A percentile compares a stretch with the other conserved stretches of the same genome.
Conservation (phyloP, 192 early-diverging fungal species). For the Mortierella antarctica region DNA sequence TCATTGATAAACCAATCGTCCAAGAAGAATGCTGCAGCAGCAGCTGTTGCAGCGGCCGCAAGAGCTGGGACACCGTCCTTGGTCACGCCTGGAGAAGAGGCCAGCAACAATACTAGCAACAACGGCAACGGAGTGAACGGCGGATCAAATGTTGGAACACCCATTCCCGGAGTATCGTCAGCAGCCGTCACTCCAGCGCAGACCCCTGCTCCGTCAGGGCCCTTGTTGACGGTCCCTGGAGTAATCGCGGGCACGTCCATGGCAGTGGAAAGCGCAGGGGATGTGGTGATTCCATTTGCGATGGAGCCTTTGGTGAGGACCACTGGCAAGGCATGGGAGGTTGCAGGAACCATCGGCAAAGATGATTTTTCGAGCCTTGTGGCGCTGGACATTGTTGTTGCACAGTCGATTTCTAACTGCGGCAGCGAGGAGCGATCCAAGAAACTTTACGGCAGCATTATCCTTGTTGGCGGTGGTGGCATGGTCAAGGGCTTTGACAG, state of each 20-base stretch:
- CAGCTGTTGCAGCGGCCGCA: conserved; percentile 31
- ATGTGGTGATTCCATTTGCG: conserved; percentile 22
- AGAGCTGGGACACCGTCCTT: conserved; percentile 43
- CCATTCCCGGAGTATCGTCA: not conserved
- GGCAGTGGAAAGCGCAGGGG: not conserved
- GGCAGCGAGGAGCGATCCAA: conserved; percentile 77
- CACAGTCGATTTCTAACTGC: conserved; percentile 71
- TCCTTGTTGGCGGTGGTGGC: conserved; percentile 89
- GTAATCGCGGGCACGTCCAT: not conserved
- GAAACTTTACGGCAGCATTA: conserved; percentile 80
- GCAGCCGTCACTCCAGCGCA: conserved; percentile 28
- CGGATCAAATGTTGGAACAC: conserved; percentile 11
- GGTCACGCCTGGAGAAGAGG: conserved; percentile 23
- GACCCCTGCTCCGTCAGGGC: conserved; percentile 20
- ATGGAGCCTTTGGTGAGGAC: conserved; percentile 49
- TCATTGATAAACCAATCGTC: conserved; percentile 23
- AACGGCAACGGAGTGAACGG: conserved; percentile 3
- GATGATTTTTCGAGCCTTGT: conserved; percentile 45
- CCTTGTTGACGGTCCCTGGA: conserved; percentile 3
- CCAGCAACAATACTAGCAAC: not conserved
- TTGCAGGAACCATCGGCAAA: conserved; percentile 48
- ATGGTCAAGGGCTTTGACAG: conserved; percentile 73
- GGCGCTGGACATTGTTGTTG: conserved; percentile 74
- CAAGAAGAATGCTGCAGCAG: conserved; percentile 31
- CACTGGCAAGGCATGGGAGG: conserved; percentile 40